Percentiles rank a stretch among this genome's conserved stretches.
These are phyloP conservation scores for Kodamaea sp. DNA, from an alignment of 1,139 yeast species.

Conservation along the genomic window DNA sequence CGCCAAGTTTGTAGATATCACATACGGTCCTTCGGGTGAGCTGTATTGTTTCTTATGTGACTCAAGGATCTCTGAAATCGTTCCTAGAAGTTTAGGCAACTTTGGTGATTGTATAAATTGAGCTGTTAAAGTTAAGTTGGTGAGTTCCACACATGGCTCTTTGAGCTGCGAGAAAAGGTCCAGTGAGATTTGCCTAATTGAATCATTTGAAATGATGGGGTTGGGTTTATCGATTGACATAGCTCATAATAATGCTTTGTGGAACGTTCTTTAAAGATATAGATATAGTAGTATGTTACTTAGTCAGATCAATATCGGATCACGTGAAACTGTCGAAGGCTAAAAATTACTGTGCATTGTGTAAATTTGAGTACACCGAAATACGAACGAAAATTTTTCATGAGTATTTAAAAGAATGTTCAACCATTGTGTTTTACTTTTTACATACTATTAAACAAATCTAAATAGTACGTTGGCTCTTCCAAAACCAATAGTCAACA, in stretches of 20 bases:
- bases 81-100: slow-evolving; percentile 12
- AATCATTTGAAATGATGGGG: neutral
- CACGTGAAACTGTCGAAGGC: slow-evolving; percentile 1
- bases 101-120: slow-evolving; percentile 9
- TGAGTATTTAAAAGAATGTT: neutral
- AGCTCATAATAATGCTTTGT: neutral
- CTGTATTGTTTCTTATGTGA: slow-evolving; percentile 9
- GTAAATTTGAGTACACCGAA: neutral
- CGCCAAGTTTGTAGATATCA: slow-evolving; percentile 34
- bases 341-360: neutral
- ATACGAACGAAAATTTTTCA: slow-evolving; percentile 1
- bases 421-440: too few relatives aligned
- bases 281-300: too few relatives aligned
- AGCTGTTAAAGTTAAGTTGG: slow-evolving; percentile 20
- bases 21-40: slow-evolving; percentile 17
- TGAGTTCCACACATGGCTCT: slow-evolving; percentile 36
- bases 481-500: slow-evolving; percentile 8
- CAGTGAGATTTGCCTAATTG: slow-evolving; percentile 22
- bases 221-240: slow-evolving; percentile 3
- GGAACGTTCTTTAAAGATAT: neutral
- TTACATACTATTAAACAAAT: too few relatives aligned
- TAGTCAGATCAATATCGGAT: neutral
- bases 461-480: slow-evolving; percentile 6
- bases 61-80: slow-evolving; percentile 1
- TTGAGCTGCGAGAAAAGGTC: slow-evolving; percentile 32